Evolutionary conservation across 768 basidiomycete species (phyloP), one percentile per base, ranked within the genome.

Genomic region (Leucocoprinus birnbaumii): DNA sequence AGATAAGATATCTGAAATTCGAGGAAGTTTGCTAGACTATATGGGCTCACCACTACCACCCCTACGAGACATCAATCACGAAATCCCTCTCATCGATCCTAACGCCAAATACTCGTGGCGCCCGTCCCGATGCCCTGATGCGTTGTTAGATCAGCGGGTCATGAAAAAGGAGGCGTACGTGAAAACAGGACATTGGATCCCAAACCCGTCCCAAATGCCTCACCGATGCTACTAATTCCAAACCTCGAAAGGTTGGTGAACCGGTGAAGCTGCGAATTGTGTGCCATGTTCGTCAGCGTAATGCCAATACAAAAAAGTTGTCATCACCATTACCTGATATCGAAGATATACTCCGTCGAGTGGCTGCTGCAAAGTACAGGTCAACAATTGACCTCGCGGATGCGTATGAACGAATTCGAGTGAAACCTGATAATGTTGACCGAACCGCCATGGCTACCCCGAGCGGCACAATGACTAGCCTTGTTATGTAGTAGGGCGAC

Each of bases 331-430:
- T 79, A 0, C 76, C 77, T 0, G 74, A 79, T 51, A 67, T 70
- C 13, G 75, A 78, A 13, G 65, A 63, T 1, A 76, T 80, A 0
- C 47, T 68, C 3, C 35, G 63, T 8, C 61, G 71, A 13, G 69
- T 73, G 0, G 71, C 73, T 0, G n/a, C 61, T 0, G 60, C 62
- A 0, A 55, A 47, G 10, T 72, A 67, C 48, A 54, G 71, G 0
- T 67, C 73, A 0, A 63, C 67, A 4, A 63, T 80, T 3, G 74
- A 80, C 56, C 57, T 68, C 13, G 66, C 69, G 26, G 65, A 71
- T 49, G 73, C 76, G 0, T 80, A 75, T 61, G 72, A 80, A 54
- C 77, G 79, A 48, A 71, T 73, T 0, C 26, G 64, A 0, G 65
- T 73, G 3, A 50, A 60, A 0, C 61, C 65, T 18, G 63, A 66